Base-by-base conservation (phyloP, 1,284 basidiomycete genomes). In the Anthracocystis walkeri region DNA sequence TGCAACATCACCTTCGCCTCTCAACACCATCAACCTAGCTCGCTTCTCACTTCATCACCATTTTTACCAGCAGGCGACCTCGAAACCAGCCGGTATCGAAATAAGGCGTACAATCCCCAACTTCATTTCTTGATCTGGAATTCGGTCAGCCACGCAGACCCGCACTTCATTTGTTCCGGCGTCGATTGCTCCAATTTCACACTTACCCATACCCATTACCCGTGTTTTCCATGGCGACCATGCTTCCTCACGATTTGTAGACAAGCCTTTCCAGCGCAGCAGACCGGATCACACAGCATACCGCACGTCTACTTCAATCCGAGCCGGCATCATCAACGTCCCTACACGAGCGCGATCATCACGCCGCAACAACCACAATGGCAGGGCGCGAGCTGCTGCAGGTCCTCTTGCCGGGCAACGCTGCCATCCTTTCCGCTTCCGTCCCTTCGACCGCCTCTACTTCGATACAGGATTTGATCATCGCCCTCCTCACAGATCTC, bases 321-420 rank as follows among this genome's bases (percentile, higher is more conserved):
- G 1, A 25, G 29, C 20, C 50, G 25, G 16, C 51, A 54, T 8
- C 0, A 33, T 25, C 59, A 25, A 18, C 58, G 12, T 21, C 48
- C 8, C 46, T 21, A 21, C 41, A 40, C 16, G 23, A 29, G 7
- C 33, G 20, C 44, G 29, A 29, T 25, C 46, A 29, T 18, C 46
- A 29, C 33, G 35, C 2, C 35, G 35, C 35, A 38, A 14, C 14
- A 38, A 38, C 35, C 35, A 23, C n/a, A 10, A 76, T 76, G 74
- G 58, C 65, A 27, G 69, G 64, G 1, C 52, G 74, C 11, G 74
- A 76, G 54, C 70, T 79, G 29, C 56, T 81, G 2, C 79, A 79
- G 51, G 78, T 81, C 41, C 57, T 81, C 6, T 49, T 81, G 27
- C 79, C 79, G 14, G 78, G 77, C 60, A 77, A 74, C 44, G 57